Base-by-base conservation (phyloP, 768 basidiomycete species). In the Leccinum arenicola region DNA sequence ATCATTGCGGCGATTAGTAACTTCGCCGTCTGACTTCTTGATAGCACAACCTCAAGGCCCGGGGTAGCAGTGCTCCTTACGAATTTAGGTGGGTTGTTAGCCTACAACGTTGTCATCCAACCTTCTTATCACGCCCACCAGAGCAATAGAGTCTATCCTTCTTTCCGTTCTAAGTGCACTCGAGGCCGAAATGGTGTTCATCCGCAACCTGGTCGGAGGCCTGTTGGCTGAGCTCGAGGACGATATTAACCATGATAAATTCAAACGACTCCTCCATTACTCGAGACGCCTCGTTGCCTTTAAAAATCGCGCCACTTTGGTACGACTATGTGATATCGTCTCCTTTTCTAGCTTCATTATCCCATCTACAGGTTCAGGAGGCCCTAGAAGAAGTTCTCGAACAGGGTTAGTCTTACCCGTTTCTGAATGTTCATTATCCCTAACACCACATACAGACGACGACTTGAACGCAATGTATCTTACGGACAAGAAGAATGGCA, bases 381-480 rank as follows among this genome's bases (percentile, higher is more conserved):
- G 91, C 92, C 17, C 75, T 98, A 4, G 93, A 97, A 63, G 96
- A 98, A 73, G 85, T 98, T 1, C 78, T 98, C 27, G 85, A 89
- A 67, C 91, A 95, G 78, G 93, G 94, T 93, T 62, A 54, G 71
- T 61, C 40, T 56, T n/a, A 29, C 19, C 52, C 21, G 36, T 23
- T 36, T 36, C 25, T 25, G 1, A 9, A 31, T 45, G 33, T 47
- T 11, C 43, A 19, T 43, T 19, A 19, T 59, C 49, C 35, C 43
- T 57, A 56, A 57, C 6, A 40, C 58, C 48, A 52, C 59, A 25
- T 59, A 31, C 58, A 96, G 96, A 98, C 65, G 95, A 97, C 71
- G 96, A 98, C 72, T 72, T 98, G 68, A 86, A 87, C 45, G 92
- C 93, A 0, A 97, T 98, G 96, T 95, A 98, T 75, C 83, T 98